These are phyloP conservation scores for Quercus phellos DNA, from an alignment of 331 rosid genomes.

Conservation along the genomic window DNA sequence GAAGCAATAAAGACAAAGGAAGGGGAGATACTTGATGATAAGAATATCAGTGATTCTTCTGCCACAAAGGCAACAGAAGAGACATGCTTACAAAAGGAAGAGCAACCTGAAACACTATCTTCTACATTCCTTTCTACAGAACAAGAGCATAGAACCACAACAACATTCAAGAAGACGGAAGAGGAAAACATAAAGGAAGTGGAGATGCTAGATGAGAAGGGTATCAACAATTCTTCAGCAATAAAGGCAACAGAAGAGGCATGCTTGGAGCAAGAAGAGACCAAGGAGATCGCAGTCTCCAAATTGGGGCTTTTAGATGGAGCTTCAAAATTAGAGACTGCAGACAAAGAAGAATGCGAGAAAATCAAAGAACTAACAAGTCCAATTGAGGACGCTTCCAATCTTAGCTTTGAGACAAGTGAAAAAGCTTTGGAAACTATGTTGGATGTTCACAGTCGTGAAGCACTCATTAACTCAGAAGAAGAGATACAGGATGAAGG, in stretches of 20 bases:
- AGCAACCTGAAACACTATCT: slow-evolving; percentile 14
- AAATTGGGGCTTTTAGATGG: slow-evolving; percentile 2
- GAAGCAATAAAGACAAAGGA: background rate
- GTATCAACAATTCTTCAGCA: background rate
- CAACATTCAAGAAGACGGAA: background rate
- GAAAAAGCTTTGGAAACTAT: slow-evolving; percentile 3
- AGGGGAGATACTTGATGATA: background rate
- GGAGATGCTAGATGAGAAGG: background rate
- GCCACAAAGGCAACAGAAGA: background rate
- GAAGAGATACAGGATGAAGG: background rate
- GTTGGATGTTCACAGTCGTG: background rate
- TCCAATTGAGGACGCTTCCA: background rate
- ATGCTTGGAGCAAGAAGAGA: background rate
- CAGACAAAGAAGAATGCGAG: background rate
- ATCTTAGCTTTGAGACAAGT: background rate
- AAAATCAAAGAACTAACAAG: background rate
- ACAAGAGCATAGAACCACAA: background rate
- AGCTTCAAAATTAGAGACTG: slow-evolving; percentile 4
- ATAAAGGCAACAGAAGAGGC: background rate
- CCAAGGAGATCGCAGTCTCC: background rate
- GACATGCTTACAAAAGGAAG: slow-evolving; percentile 13
- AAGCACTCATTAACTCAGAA: slow-evolving; percentile 10
- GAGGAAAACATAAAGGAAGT: slow-evolving; percentile 1
- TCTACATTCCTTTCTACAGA: slow-evolving; percentile 11
- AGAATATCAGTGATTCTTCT: background rate